Conservation (phyloP, 768 basidiomycete species). For the Naganishia vaughanmartiniae region DNA sequence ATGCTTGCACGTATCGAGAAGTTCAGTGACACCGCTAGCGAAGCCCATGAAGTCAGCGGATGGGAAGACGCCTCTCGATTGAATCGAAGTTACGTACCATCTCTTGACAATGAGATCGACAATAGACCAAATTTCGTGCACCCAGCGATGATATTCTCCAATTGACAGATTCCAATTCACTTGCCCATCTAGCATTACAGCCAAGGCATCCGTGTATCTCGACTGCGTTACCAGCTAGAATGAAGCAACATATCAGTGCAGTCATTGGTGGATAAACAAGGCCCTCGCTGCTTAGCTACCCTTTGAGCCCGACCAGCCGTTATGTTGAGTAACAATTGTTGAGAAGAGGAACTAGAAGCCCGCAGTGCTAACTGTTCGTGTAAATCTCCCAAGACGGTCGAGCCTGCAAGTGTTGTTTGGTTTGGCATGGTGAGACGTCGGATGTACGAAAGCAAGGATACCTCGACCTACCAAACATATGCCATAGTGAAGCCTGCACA, state of each 20-base stretch:
- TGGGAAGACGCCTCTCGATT: neutral
- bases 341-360: constrained; percentile 13
- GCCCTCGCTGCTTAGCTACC: constrained; percentile 34
- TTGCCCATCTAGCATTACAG: constrained; percentile 33
- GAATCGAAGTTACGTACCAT: constrained; percentile 33
- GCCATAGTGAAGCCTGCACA: constrained; percentile 45
- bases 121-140: constrained; percentile 39
- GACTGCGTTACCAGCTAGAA: constrained; percentile 14
- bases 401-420: constrained; percentile 31
- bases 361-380: constrained; percentile 44
- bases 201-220: constrained; percentile 35
- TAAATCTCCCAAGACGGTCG: constrained; percentile 33
- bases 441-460: neutral
- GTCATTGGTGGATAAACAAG: no score
- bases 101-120: constrained; percentile 37
- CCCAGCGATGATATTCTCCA: constrained; percentile 41
- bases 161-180: constrained; percentile 35
- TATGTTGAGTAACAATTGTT: constrained; percentile 37
- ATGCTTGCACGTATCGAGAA: constrained; percentile 25
- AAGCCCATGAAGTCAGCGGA: neutral
- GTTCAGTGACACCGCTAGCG: constrained; percentile 32
- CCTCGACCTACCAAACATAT: constrained; percentile 37
- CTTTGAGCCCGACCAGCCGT: constrained; percentile 37
- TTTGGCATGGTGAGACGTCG: neutral
- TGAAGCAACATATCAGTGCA: neutral